Conservation (phyloP, 2,329 filamentous ascomycete species). For the Onygenales sp. region DNA sequence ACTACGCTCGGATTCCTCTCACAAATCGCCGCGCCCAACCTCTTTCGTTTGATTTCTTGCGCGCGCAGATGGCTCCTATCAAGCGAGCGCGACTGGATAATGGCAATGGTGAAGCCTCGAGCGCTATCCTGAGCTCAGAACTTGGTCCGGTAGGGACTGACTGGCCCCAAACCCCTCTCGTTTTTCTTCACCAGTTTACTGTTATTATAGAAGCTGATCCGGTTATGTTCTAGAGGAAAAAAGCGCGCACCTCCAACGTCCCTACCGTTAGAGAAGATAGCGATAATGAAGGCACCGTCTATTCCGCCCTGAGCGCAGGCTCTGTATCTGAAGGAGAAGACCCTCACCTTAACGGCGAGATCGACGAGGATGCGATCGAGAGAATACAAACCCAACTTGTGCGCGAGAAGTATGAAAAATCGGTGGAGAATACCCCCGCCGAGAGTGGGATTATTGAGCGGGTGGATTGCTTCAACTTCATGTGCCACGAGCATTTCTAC, state of each 20-base stretch:
- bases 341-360: background rate
- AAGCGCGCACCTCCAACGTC: slow-evolving; percentile 27
- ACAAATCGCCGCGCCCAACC: background rate
- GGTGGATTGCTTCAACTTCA: slow-evolving; percentile 85
- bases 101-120: background rate
- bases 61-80: slow-evolving; percentile 1
- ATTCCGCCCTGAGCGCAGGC: slow-evolving; percentile 13
- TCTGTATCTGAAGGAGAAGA: slow-evolving; percentile 9
- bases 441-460: slow-evolving; percentile 82
- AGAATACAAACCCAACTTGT: slow-evolving; percentile 56
- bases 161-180: background rate
- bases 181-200: background rate
- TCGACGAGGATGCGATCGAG: slow-evolving; percentile 37
- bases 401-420: slow-evolving; percentile 38
- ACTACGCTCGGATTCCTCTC: background rate
- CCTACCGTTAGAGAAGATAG: slow-evolving; percentile 11
- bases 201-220: background rate
- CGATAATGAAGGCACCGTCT: slow-evolving; percentile 16
- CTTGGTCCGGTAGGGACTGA: background rate
- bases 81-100: slow-evolving; percentile 4
- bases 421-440: slow-evolving; percentile 62
- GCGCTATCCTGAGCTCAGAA: background rate
- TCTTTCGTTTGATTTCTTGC: background rate
- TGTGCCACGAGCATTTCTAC: slow-evolving; percentile 80
- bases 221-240: slow-evolving; percentile 29